Evolutionary conservation across 768 basidiomycete species (phyloP).

Genomic region (Punctularia strigosozonata): DNA sequence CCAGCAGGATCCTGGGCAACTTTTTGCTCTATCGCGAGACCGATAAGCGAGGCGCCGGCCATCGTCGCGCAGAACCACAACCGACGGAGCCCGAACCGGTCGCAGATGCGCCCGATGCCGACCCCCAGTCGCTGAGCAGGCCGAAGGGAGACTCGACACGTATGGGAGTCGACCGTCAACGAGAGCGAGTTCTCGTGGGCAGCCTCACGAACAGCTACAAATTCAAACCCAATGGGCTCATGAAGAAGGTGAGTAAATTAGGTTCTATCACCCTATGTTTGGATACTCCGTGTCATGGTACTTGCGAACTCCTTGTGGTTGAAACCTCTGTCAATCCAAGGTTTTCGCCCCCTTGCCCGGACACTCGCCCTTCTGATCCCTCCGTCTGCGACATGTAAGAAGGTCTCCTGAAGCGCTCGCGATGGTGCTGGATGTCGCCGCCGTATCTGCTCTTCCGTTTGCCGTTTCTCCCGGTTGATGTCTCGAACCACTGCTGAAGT

Average conservation of each 20-base stretch:
- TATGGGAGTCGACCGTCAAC: slow-evolving; percentile 49
- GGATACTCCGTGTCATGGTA: too few species aligned
- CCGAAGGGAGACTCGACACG: slow-evolving; percentile 42
- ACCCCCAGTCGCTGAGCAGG: slow-evolving; percentile 43
- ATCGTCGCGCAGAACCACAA: slow-evolving; percentile 37
- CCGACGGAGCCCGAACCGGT: not conserved
- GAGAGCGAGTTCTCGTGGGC: slow-evolving; percentile 77
- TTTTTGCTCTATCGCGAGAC: slow-evolving; percentile 94
- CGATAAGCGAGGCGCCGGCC: slow-evolving; percentile 66
- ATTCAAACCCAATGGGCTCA: slow-evolving; percentile 86
- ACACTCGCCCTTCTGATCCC: too few species aligned
- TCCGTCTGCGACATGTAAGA: too few species aligned
- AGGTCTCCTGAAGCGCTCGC: too few species aligned
- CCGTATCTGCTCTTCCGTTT: slow-evolving; percentile 15
- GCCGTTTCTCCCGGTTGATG: too few species aligned
- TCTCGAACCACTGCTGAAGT: slow-evolving; percentile 12
- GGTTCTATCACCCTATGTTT: too few species aligned
- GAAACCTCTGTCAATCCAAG: too few species aligned
- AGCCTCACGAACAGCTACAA: slow-evolving; percentile 89
- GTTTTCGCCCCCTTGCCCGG: too few species aligned
- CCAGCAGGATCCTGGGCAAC: slow-evolving; percentile 85
- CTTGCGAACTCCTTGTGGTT: too few species aligned
- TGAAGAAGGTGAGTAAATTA: slow-evolving; percentile 89
- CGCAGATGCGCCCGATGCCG: slow-evolving; percentile 5
- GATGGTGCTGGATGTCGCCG: too few species aligned